Evolutionary conservation across 441 rosid genomes (phyloP).

Genomic region (Dalechampia spathulata): DNA sequence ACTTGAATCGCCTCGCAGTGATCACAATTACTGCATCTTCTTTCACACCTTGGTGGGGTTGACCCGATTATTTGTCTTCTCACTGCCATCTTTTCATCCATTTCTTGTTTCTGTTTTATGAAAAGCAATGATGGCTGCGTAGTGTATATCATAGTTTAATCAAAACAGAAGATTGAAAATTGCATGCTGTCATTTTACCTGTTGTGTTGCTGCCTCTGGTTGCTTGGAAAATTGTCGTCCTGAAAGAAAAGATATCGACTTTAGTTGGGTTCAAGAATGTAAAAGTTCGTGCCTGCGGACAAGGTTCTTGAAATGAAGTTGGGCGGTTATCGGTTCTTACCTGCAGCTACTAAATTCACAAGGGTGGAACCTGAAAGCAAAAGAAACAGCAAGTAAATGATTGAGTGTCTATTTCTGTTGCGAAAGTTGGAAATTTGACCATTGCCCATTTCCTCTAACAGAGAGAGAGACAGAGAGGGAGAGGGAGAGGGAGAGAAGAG

Average conservation of each 20-base stretch:
- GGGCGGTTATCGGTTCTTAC: too few species aligned
- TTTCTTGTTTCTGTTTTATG: constrained; percentile 23
- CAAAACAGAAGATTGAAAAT: background rate
- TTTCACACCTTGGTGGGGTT: constrained; percentile 80
- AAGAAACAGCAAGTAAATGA: constrained; percentile 31
- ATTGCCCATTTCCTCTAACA: constrained; percentile 30
- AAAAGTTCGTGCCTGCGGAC: background rate
- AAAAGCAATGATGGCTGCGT: too few species aligned
- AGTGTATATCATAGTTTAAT: background rate
- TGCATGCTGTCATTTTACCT: constrained; percentile 12
- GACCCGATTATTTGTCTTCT: constrained; percentile 59
- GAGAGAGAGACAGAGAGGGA: too few species aligned
- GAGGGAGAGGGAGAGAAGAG: constrained; percentile 6
- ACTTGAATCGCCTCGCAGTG: constrained; percentile 88
- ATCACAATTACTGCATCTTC: constrained; percentile 61
- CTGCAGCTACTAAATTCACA: constrained; percentile 28
- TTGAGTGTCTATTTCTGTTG: constrained; percentile 22
- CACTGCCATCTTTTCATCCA: constrained; percentile 27
- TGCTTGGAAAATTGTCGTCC: constrained; percentile 28
- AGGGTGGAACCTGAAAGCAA: constrained; percentile 27
- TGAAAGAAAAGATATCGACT: constrained; percentile 7
- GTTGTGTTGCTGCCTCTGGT: constrained; percentile 20
- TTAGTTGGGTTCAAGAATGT: too few species aligned
- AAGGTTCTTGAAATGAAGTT: too few species aligned
- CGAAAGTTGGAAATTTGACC: constrained; percentile 22